A percentile compares a stretch with the other conserved stretches of the same genome.
Conservation (phyloP, 2,329 filamentous ascomycete species). For the Diaporthe citri region DNA sequence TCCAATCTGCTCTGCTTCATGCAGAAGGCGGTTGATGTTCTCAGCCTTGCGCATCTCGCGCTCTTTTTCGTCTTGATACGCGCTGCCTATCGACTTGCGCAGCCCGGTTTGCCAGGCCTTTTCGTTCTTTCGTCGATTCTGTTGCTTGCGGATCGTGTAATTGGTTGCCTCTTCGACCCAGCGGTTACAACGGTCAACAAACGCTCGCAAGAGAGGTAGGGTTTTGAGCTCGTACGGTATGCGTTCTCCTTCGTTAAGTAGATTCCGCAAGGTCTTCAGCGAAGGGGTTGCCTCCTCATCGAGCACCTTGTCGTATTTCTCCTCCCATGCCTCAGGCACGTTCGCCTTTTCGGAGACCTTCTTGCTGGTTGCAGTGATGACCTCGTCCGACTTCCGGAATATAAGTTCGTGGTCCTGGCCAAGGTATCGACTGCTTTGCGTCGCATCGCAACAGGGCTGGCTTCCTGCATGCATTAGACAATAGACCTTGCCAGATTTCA, state of each 20-base stretch:
- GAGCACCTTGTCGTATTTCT: conserved; percentile 87
- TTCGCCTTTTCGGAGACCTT: conserved; percentile 89
- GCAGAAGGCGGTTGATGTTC: conserved; percentile 87
- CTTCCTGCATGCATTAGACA: conserved; percentile 86
- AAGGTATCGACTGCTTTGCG: conserved; percentile 74
- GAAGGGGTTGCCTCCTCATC: conserved; percentile 87
- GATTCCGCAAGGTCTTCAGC: conserved; percentile 84
- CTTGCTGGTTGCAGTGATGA: conserved; percentile 73
- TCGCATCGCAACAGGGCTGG: conserved; percentile 82
- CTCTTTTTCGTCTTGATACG: conserved; percentile 80
- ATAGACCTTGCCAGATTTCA: conserved; percentile 82
- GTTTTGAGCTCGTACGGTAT: conserved; percentile 92
- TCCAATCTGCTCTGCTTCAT: conserved; percentile 85
- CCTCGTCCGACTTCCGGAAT: conserved; percentile 82
- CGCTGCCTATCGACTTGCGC: conserved; percentile 73
- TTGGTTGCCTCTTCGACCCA: conserved; percentile 98
- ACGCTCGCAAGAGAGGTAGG: conserved; percentile 83
- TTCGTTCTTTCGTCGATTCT: conserved; percentile 95
- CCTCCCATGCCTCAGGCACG: conserved; percentile 88
- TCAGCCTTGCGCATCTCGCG: conserved; percentile 89
- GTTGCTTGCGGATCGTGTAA: conserved; percentile 97
- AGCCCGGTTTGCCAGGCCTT: conserved; percentile 83
- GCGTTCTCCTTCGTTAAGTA: conserved; percentile 94
- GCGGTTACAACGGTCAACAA: conserved; percentile 96
- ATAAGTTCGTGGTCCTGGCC: conserved; percentile 80